Evolutionary conservation across 2,329 filamentous ascomycete species (phyloP).

Genomic region (Zasmidium cellare): DNA sequence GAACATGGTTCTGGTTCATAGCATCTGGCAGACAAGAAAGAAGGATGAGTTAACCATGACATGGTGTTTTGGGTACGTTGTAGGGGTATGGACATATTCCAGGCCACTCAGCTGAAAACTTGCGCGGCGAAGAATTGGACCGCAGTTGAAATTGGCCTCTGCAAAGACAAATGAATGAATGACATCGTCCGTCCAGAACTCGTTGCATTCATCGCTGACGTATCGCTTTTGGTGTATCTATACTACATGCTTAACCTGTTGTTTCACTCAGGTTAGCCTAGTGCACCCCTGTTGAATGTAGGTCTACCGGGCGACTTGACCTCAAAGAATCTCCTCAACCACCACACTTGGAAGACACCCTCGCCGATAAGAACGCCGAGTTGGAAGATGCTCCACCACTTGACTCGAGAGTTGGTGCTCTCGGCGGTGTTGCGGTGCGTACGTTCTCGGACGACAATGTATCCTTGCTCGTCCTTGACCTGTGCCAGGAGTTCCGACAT

Average conservation of each 20-base stretch:
- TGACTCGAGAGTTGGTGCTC: slow-evolving; percentile 94
- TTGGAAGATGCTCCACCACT: slow-evolving; percentile 99
- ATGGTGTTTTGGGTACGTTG: no score
- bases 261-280: slow-evolving; percentile 30
- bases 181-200: neutral
- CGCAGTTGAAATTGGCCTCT: no score
- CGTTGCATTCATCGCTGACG: neutral
- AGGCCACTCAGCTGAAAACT: no score
- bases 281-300: slow-evolving; percentile 29
- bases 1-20: no score
- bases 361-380: slow-evolving; percentile 84
- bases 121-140: no score
- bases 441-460: slow-evolving; percentile 92
- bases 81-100: no score
- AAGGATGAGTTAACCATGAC: no score
- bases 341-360: slow-evolving; percentile 98
- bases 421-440: slow-evolving; percentile 98
- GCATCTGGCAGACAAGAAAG: no score
- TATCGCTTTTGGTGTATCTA: slow-evolving; percentile 13
- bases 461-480: slow-evolving; percentile 97
- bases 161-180: neutral
- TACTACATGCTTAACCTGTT: slow-evolving; percentile 43
- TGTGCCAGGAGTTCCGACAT: slow-evolving; percentile 83
- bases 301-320: slow-evolving; percentile 32
- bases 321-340: slow-evolving; percentile 81